phyloP scores from a whole-genome alignment of 768 basidiomycete genomes.

The Collybia mongolica region DNA sequence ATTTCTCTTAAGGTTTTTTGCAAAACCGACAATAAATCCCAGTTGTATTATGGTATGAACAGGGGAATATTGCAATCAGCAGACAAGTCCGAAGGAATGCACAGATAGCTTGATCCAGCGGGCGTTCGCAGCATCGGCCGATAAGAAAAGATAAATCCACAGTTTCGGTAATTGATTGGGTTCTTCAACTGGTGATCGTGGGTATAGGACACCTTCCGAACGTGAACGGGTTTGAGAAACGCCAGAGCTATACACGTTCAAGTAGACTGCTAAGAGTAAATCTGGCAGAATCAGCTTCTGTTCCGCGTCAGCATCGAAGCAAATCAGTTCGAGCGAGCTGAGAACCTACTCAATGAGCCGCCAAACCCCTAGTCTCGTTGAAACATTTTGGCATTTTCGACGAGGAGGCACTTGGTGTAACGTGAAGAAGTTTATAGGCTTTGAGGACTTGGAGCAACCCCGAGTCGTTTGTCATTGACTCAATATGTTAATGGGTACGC shows the following conservation, averaged over 20 bases:
- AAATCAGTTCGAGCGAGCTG: neutral
- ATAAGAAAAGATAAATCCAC: constrained; percentile 55
- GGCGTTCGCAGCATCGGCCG: constrained; percentile 55
- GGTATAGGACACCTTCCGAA: neutral
- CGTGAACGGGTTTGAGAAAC: neutral
- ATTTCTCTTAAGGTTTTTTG: constrained; percentile 66
- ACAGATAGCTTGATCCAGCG: constrained; percentile 66
- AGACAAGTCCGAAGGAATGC: constrained; percentile 71
- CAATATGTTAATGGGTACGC: neutral
- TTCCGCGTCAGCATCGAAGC: neutral
- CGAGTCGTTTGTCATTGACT: constrained; percentile 57
- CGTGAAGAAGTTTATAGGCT: constrained; percentile 58
- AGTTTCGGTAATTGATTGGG: constrained; percentile 56
- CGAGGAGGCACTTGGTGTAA: constrained; percentile 46
- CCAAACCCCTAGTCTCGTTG: constrained; percentile 68
- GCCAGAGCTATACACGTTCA: constrained; percentile 44
- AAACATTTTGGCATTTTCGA: constrained; percentile 46
- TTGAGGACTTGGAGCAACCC: constrained; percentile 35
- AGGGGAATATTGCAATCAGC: constrained; percentile 36
- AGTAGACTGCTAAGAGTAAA: constrained; percentile 52
- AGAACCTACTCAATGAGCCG: constrained; percentile 50
- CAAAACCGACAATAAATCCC: constrained; percentile 22
- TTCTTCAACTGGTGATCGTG: constrained; percentile 39
- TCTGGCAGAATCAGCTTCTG: constrained; percentile 67
- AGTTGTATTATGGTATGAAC: neutral